Conservation (phyloP, 371 early-diverging fungal species). For the Batrachochytrium dendrobatidis region DNA sequence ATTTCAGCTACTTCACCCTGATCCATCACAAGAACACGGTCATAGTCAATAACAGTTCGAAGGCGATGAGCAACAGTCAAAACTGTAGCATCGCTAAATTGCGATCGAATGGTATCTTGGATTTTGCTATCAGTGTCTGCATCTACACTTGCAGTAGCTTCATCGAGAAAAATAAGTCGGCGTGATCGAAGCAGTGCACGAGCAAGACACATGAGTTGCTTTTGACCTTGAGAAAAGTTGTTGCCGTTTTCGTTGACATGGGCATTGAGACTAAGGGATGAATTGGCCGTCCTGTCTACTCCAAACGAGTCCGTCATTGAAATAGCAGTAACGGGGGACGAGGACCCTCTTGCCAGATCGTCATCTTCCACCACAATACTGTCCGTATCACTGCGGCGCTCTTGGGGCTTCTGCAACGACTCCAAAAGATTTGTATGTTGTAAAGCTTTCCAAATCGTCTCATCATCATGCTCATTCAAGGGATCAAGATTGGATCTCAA, state of each 20-base stretch:
- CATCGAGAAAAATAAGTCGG: constrained; percentile 59
- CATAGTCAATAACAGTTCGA: constrained; percentile 27
- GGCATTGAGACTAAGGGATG: constrained; percentile 16
- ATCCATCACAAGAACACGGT: constrained; percentile 28
- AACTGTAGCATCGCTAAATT: constrained; percentile 21
- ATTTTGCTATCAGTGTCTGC: constrained; percentile 22
- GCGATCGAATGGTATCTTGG: constrained; percentile 24
- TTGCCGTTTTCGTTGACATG: constrained; percentile 24
- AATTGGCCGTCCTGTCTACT: neutral
- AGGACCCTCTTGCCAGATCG: neutral
- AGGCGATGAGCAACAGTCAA: constrained; percentile 28
- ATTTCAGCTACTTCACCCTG: constrained; percentile 27
- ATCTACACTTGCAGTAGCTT: constrained; percentile 40
- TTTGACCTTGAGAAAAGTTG: constrained; percentile 31
- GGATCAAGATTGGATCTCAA: constrained; percentile 31
- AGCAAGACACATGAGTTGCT: constrained; percentile 33
- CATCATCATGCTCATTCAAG: constrained; percentile 25
- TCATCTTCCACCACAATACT: constrained; percentile 11
- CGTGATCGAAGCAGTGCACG: constrained; percentile 22
- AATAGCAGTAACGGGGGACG: neutral
- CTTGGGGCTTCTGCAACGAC: constrained; percentile 18
- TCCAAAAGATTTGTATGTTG: constrained; percentile 20
- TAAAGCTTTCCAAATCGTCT: constrained; percentile 18
- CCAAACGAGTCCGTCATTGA: neutral
- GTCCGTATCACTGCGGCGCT: constrained; percentile 10